Evolutionary conservation across 2,329 filamentous ascomycete species (phyloP).

Genomic region (Ophiostoma angusticollis): DNA sequence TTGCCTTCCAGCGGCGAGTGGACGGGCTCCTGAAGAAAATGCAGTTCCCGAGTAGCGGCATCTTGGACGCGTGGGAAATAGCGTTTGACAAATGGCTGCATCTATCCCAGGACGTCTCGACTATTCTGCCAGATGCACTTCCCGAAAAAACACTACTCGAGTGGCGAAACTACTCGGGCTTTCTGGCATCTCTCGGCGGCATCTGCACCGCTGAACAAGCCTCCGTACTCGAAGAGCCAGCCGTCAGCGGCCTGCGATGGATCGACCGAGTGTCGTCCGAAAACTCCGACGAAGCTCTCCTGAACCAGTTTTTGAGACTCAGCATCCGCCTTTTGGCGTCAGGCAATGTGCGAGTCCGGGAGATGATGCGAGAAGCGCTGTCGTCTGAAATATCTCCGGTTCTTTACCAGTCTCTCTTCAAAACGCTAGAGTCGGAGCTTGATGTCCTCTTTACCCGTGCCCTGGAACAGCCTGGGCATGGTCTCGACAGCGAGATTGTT

Average conservation of each 20-base stretch:
- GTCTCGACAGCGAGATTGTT: conserved; percentile 46
- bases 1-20: conserved; percentile 56
- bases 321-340: conserved; percentile 55
- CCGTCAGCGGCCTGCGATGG: conserved; percentile 46
- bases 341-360: conserved; percentile 49
- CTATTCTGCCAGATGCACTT: conserved; percentile 34
- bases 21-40: conserved; percentile 46
- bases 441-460: conserved; percentile 48
- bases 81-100: conserved; percentile 54
- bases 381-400: conserved; percentile 51
- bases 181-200: conserved; percentile 53
- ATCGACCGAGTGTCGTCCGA: conserved; percentile 49
- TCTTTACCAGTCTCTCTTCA: conserved; percentile 51
- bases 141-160: conserved; percentile 46
- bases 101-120: conserved; percentile 49
- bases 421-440: conserved; percentile 51
- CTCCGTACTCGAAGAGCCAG: conserved; percentile 43
- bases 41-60: conserved; percentile 51
- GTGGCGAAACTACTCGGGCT: conserved; percentile 58
- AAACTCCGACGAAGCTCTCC: conserved; percentile 45
- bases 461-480: conserved; percentile 36
- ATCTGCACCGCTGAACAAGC: conserved; percentile 50
- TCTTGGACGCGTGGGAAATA: conserved; percentile 53
- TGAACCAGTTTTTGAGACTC: conserved; percentile 47
- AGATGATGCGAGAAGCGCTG: conserved; percentile 53